Evolutionary conservation across 2,329 filamentous ascomycete genomes (phyloP), one percentile per base, ranked within the genome.

Genomic region (Diaporthe longicolla): DNA sequence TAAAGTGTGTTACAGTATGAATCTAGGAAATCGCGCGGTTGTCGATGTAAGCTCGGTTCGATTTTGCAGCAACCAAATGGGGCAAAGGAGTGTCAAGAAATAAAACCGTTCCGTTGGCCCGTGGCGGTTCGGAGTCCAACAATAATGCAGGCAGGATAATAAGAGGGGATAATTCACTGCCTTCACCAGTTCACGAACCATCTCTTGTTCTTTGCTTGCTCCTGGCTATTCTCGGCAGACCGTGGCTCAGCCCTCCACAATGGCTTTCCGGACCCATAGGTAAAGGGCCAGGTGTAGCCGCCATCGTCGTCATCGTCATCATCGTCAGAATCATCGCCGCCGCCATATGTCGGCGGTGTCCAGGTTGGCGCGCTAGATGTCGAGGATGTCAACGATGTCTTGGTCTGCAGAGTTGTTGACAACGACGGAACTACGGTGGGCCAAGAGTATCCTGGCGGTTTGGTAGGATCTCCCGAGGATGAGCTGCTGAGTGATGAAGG

Each of bases 81-180:
- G 37, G 61, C 59, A 58, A 75, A 75, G 54, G 74, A 75, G 54
- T 54, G 74, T 72, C 74, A 58, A 74, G 74, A 75, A 74, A 26
- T 35, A 19, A 74, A 75, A 37, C 48, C 45, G 52, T 17, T 66
- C 45, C 48, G 24, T 19, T 26, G 40, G 48, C 48, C 40, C n/a
- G 24, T 15, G 26, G 45, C 13, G 37, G 17, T 8, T 24, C 35
- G 9, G 43, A 70, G n/a, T 10, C 19, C 21, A 15, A 40, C 24
- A 63, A 40, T 17, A 43, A 3, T 40, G 15, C 40, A 43, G 40
- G 24, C 21, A 29, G 19, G 40, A 26, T n/a, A 35, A 61, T 24
- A 29, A 24, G 15, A 15, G 17, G 13, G 32, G 11, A 35, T 54
- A 17, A 32, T 40, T 15, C 19, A 37, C 40, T 7, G 21, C 13